These are phyloP conservation scores for Psilocybe sp. DNA, from an alignment of 768 basidiomycete species.

Conservation along the genomic window DNA sequence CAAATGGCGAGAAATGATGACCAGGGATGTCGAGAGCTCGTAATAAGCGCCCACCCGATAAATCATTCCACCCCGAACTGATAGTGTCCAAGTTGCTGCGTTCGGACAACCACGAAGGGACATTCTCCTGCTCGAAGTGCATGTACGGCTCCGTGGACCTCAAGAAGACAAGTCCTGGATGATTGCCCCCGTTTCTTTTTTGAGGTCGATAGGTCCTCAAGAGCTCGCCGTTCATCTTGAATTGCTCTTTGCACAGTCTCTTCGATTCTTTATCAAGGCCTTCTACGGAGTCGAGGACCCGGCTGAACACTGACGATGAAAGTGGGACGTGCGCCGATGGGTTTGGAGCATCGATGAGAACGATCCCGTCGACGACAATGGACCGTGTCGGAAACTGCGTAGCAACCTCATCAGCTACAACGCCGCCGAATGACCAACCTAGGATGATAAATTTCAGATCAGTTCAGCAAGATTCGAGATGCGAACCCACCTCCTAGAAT, in stretches of 20 bases:
- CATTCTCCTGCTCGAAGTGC: conserved; percentile 25
- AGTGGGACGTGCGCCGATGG: conserved; percentile 53
- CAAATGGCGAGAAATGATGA: conserved; percentile 63
- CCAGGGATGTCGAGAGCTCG: conserved; percentile 58
- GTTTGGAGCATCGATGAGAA: conserved; percentile 67
- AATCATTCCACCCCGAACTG: conserved; percentile 44
- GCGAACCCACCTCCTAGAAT: conserved; percentile 54
- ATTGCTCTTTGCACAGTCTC: conserved; percentile 43
- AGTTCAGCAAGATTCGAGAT: background rate
- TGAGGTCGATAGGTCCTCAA: conserved; percentile 45
- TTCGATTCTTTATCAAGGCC: conserved; percentile 26
- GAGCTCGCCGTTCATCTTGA: conserved; percentile 43
- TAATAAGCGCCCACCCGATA: conserved; percentile 31
- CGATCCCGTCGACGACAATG: conserved; percentile 47
- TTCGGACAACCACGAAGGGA: conserved; percentile 54
- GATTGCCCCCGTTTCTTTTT: conserved; percentile 11
- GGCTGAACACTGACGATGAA: conserved; percentile 49
- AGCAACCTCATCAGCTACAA: conserved; percentile 65
- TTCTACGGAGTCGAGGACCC: conserved; percentile 31
- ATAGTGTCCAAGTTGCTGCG: conserved; percentile 31
- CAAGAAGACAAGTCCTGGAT: conserved; percentile 44
- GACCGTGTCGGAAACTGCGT: conserved; percentile 40
- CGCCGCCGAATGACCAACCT: conserved; percentile 84
- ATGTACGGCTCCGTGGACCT: conserved; percentile 49
- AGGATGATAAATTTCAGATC: background rate